These are phyloP conservation scores for Moesziomyces parantarcticus DNA, from an alignment of 1,284 basidiomycete species.

Conservation along the genomic window DNA sequence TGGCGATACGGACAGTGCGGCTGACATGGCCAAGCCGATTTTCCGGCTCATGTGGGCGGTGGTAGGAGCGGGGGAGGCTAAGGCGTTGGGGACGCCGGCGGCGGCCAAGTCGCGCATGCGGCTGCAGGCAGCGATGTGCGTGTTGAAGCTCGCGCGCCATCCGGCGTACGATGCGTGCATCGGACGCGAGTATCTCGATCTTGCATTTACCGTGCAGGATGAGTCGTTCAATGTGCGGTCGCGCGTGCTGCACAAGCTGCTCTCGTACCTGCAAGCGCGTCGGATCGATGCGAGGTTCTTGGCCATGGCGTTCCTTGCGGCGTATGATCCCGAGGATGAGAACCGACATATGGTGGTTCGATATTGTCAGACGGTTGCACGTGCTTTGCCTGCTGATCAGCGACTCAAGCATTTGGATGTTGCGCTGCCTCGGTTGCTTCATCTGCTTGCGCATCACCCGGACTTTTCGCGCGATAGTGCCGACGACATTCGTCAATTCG, in stretches of 20 bases:
- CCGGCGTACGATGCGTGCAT: constrained; percentile 74
- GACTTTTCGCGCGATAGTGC: constrained; percentile 83
- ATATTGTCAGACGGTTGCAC: constrained; percentile 25
- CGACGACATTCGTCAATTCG: constrained; percentile 73
- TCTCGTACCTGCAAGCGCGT: constrained; percentile 74
- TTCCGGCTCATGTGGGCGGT: constrained; percentile 55
- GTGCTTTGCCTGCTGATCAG: constrained; percentile 22
- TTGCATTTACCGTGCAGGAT: constrained; percentile 85
- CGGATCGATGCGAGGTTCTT: constrained; percentile 81
- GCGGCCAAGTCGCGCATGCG: constrained; percentile 72
- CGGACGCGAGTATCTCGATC: constrained; percentile 76
- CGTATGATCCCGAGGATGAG: constrained; percentile 85
- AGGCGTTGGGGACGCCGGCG: constrained; percentile 44
- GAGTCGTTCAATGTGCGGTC: constrained; percentile 86
- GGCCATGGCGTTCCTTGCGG: constrained; percentile 84
- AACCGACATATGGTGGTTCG: constrained; percentile 49
- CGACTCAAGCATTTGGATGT: constrained; percentile 74
- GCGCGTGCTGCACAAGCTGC: constrained; percentile 80
- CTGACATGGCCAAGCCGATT: constrained; percentile 53
- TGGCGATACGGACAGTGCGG: constrained; percentile 35
- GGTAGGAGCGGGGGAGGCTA: constrained; percentile 49
- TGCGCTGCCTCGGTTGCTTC: constrained; percentile 84
- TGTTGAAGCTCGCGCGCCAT: constrained; percentile 82
- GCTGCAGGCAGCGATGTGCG: constrained; percentile 80
- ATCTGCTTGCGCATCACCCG: constrained; percentile 91